Percentiles rank a stretch among this genome's conserved stretches.
phyloP scores from a whole-genome alignment of 768 basidiomycete species.

The Sarcodon sp. region DNA sequence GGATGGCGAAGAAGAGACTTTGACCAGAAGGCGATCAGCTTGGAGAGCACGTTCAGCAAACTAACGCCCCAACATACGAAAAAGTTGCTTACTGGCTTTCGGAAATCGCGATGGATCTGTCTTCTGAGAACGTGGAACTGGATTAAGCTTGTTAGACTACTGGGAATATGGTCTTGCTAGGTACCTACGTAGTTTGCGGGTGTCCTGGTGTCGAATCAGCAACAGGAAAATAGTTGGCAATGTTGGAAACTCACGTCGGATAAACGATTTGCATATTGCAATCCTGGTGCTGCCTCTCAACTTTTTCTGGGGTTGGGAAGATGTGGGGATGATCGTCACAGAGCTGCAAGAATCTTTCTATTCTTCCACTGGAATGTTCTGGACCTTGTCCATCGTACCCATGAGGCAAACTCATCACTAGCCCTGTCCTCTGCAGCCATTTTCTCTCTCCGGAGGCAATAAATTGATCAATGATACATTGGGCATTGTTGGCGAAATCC shows the following conservation, averaged over 20 bases:
- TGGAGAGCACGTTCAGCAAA: not conserved
- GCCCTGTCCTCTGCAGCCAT: constrained; percentile 88
- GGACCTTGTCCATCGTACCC: constrained; percentile 99
- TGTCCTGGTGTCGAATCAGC: constrained; percentile 35
- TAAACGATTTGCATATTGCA: constrained; percentile 99
- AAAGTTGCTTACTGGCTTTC: constrained; percentile 66
- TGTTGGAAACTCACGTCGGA: constrained; percentile 54
- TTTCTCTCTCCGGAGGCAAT: constrained; percentile 96
- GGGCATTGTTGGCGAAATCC: constrained; percentile 96
- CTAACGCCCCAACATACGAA: not conserved
- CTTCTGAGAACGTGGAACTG: constrained; percentile 95
- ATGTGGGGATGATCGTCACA: constrained; percentile 93
- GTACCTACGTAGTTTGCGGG: constrained; percentile 80
- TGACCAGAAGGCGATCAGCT: constrained; percentile 95
- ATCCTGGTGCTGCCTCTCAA: constrained; percentile 94
- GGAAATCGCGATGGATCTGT: constrained; percentile 95
- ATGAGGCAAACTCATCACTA: constrained; percentile 84
- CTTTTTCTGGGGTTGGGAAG: constrained; percentile 80
- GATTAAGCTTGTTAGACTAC: constrained; percentile 4
- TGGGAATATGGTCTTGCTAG: not conserved
- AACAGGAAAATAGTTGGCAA: not conserved
- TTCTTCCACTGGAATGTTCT: constrained; percentile 90
- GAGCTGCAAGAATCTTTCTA: constrained; percentile 95
- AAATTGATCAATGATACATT: constrained; percentile 98
- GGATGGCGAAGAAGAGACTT: constrained; percentile 94